Evolutionary conservation across 2,329 filamentous ascomycete species (phyloP), one percentile per base, ranked within the genome.

Genomic region (Ophiostoma australiae): DNA sequence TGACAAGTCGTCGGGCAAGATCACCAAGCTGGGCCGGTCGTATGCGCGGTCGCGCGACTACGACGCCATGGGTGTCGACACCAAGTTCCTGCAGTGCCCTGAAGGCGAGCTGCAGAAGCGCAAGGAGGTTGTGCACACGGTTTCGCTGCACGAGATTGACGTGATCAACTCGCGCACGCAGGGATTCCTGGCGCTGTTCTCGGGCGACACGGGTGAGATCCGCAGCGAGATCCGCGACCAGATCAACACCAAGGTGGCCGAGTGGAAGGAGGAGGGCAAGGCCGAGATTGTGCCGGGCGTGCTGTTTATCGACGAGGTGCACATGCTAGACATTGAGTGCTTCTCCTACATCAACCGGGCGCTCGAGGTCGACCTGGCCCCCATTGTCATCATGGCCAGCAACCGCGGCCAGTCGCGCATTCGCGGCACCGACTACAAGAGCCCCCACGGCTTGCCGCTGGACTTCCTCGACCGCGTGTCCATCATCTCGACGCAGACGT

Each of bases 251-350:
- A 99, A 99, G 82, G 94, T 99, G 1, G 94, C 90, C 67, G 95
- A 99, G 81, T 99, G 95, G 95, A 97, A 97, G 81, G 95, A 99
- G 81, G 95, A 99, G 82, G 95, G 95, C 82, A 99, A 99, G 81
- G 95, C 95, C 3, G 94, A 97, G 82, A 98, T 99, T 70, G 93
- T 99, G 0, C 95, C 95, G 0, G 95, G 95, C 66, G 95, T 99
- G 8, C 84, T 99, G 8, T 99, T 99, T 84, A 97, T 99, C 77
- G 95, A 99, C 77, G 95, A 99, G 83, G 94, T 99, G 5, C 95
- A 99, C 84, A 98, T 99, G 94, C 91, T 99, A 72, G 95, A 99
- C 80, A 97, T 98, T 74, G 95, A 99, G 81, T 98, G 94, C 84
- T 99, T 97, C 84, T 96, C 93, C 65, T 99, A 97, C 84, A 91